Evolutionary conservation across 805 yeast species (phyloP), one percentile per base, ranked within the genome.

Genomic region (Yueomyces sinensis): DNA sequence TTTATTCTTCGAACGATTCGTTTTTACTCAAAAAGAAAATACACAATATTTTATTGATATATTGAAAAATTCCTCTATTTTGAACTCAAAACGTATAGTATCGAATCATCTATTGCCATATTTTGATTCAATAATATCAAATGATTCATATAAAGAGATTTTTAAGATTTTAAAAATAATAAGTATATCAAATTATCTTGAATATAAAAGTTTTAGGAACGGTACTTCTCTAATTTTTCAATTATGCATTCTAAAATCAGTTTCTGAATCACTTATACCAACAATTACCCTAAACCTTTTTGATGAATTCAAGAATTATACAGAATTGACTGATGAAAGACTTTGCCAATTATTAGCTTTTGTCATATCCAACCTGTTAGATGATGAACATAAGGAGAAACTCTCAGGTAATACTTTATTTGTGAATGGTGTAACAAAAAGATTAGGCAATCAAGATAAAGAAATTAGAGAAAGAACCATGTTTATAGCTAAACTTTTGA

Each of bases 381-480:
- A 34, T 17, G 23, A 33, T 1, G 30, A 34, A 2, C 41, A 41
- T 13, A 45, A 32, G 25, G 22, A 20, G 1, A 29, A 34, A 6
- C 34, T 46, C 14, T 40, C 54, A 2, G 38, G 42, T 23, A 41
- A 43, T 29, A 14, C 41, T 2, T 27, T 27, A 3, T 54, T 55
- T 31, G 29, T 56, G 20, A 43, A 52, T 34, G 47, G 49, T 13
- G 47, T 57, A 3, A 55, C 61, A 1, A 41, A 40, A 24, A 41
- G 61, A 17, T 37, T 57, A 17, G 33, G 35, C 20, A 43, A 50
- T 32, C 44, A 47, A 30, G 43, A 46, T 25, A 22, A 32, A 9
- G 27, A 15, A 9, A 37, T 53, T 7, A 42, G 59, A 24, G 61
- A 58, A 31, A 39, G 59, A 13, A 56, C 61, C 3, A 56, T 55